phyloP scores from a whole-genome alignment of 805 yeast species.

The Komagataella populi region DNA sequence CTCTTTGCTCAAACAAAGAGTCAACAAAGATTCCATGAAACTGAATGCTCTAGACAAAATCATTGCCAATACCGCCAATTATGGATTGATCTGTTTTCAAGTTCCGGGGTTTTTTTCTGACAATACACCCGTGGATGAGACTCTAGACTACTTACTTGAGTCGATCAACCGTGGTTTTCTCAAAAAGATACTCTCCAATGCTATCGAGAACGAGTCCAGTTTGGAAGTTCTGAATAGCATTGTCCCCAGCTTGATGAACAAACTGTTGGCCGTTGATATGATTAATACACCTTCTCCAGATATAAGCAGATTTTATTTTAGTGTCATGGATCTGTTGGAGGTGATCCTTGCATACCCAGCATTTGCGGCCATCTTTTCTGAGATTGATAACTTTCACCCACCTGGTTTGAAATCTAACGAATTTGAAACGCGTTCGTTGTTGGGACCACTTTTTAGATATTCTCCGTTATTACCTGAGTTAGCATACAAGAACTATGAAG shows the following conservation, averaged over 20 bases:
- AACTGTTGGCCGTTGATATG: constrained; percentile 25
- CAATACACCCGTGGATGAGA: constrained; percentile 18
- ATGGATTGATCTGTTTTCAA: constrained; percentile 57
- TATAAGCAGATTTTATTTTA: constrained; percentile 23
- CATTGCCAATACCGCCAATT: constrained; percentile 37
- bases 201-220: constrained; percentile 54
- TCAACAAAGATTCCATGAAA: constrained; percentile 24
- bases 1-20: constrained; percentile 25
- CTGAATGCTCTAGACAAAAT: constrained; percentile 30
- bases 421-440: constrained; percentile 46
- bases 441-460: constrained; percentile 67
- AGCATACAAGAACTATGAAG: constrained; percentile 36
- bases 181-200: constrained; percentile 38
- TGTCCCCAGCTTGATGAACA: constrained; percentile 27
- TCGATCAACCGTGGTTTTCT: constrained; percentile 29
- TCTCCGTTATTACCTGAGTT: constrained; percentile 57
- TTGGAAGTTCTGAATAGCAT: constrained; percentile 45
- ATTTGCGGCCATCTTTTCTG: constrained; percentile 47
- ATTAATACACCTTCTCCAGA: constrained; percentile 22
- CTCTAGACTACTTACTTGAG: constrained; percentile 13
- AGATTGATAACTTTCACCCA: constrained; percentile 39
- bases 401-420: constrained; percentile 32
- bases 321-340: constrained; percentile 42
- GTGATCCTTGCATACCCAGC: constrained; percentile 42
- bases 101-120: constrained; percentile 48